These are phyloP conservation scores for Tuber calosporum DNA, from an alignment of 495 filamentous ascomycete genomes.

Conservation along the genomic window DNA sequence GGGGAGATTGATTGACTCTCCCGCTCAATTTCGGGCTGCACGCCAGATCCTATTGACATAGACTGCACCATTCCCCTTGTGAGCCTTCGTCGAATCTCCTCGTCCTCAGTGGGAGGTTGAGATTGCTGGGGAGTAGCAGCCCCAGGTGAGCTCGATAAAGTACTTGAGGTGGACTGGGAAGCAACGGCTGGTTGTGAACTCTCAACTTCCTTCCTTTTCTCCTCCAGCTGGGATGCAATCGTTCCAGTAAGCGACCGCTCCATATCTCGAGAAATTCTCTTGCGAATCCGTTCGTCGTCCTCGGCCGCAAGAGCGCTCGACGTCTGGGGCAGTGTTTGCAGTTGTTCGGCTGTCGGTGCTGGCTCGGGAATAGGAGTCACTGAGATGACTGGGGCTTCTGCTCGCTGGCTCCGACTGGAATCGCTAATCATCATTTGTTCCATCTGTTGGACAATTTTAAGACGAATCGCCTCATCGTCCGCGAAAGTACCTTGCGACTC, in stretches of 20 bases:
- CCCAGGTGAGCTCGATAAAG: not conserved
- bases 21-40: not conserved
- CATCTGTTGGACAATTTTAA: not conserved
- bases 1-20: not conserved
- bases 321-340: not conserved
- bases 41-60: not conserved
- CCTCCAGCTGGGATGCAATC: not conserved
- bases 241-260: not conserved
- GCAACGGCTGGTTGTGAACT: not conserved
- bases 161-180: not conserved
- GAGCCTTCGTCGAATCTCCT: not conserved
- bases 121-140: not conserved
- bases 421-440: not conserved
- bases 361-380: not conserved
- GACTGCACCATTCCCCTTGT: not conserved
- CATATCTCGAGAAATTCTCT: not conserved
- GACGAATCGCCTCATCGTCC: not conserved
- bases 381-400: not conserved
- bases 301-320: not conserved
- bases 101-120: not conserved
- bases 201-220: not conserved
- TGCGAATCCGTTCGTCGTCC: not conserved
- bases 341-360: not conserved
- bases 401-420: not conserved
- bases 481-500: not conserved